Conservation (phyloP, 176 grass and related monocot genomes). For the Oryza officinalis region DNA sequence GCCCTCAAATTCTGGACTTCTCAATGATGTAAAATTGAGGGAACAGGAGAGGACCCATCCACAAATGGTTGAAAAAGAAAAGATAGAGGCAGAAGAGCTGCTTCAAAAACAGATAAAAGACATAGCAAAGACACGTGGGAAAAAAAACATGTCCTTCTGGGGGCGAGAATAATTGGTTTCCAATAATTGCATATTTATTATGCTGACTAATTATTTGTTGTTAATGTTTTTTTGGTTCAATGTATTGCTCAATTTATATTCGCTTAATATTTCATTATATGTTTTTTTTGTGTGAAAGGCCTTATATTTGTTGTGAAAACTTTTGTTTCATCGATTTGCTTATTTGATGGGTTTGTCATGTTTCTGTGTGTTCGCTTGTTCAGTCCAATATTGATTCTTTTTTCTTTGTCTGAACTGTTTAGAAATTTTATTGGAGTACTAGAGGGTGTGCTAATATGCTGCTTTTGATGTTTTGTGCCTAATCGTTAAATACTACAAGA, state of each 20-base stretch:
- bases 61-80: slow-evolving; percentile 67
- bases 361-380: background rate
- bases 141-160: slow-evolving; percentile 68
- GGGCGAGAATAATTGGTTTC: slow-evolving; percentile 48
- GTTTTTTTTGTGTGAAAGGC: background rate
- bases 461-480: background rate
- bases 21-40: slow-evolving; percentile 62
- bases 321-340: background rate
- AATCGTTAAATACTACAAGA: background rate
- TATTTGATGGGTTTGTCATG: background rate
- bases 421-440: too few relatives aligned
- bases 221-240: background rate
- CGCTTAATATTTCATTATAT: too few relatives aligned
- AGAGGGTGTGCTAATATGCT: too few relatives aligned
- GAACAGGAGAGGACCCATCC: slow-evolving; percentile 69
- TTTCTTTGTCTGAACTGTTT: background rate
- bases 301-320: background rate
- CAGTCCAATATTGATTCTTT: background rate
- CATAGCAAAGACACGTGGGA: slow-evolving; percentile 27
- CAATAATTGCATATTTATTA: background rate
- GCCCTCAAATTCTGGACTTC: too few relatives aligned
- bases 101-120: slow-evolving; percentile 33
- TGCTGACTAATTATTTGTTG: background rate
- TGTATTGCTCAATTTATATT: background rate
- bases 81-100: slow-evolving; percentile 57